phyloP scores from a whole-genome alignment of 2,329 filamentous ascomycete species.

The Penicillium sp. region DNA sequence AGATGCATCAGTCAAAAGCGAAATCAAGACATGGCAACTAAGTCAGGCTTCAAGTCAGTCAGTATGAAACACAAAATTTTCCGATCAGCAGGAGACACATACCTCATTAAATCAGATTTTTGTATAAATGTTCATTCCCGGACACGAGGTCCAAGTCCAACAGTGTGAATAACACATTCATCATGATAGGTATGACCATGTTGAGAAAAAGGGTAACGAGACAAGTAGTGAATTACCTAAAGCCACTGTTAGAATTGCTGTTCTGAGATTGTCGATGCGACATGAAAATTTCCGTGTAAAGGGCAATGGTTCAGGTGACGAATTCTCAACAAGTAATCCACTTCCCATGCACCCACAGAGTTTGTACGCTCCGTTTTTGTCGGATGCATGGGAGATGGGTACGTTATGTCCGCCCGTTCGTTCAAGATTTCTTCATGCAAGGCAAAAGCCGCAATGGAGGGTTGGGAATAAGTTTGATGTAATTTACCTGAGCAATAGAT shows the following conservation, averaged over 20 bases:
- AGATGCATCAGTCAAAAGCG: conserved; percentile 23
- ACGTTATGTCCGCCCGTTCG: conserved; percentile 68
- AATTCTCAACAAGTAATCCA: conserved; percentile 66
- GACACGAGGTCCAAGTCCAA: conserved; percentile 59
- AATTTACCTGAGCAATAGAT: conserved; percentile 34
- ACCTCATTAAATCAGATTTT: conserved; percentile 74
- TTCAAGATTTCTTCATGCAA: conserved; percentile 63
- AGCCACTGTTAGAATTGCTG: conserved; percentile 22
- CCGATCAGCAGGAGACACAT: conserved; percentile 21
- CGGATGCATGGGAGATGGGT: conserved; percentile 51
- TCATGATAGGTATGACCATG: conserved; percentile 53
- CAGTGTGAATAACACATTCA: conserved; percentile 69
- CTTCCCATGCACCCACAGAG: conserved; percentile 55
- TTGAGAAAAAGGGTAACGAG: conserved; percentile 18
- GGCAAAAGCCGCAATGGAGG: conserved; percentile 20
- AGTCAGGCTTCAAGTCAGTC: conserved; percentile 41
- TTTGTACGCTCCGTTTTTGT: conserved; percentile 63
- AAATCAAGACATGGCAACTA: conserved; percentile 39
- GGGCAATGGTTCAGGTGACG: conserved; percentile 58
- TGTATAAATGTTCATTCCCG: conserved; percentile 61
- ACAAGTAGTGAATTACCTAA: conserved; percentile 29
- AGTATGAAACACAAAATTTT: conserved; percentile 25
- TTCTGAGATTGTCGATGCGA: conserved; percentile 12
- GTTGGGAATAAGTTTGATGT: conserved; percentile 13
- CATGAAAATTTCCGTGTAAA: conserved; percentile 17